These are phyloP conservation scores for Tylopilus intermedius DNA, from an alignment of 768 basidiomycete genomes.

Conservation along the genomic window DNA sequence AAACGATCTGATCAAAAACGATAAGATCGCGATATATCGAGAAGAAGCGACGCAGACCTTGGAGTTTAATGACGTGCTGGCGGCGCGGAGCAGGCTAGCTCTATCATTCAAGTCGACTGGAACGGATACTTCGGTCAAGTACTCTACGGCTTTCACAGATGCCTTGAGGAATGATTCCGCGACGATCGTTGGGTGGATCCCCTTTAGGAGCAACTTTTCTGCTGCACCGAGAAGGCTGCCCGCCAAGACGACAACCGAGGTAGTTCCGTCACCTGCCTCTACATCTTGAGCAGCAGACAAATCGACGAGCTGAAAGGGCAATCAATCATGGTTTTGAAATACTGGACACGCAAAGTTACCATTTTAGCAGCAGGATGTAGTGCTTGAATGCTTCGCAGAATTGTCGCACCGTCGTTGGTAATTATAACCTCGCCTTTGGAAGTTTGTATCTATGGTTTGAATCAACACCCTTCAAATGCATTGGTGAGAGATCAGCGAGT, in stretches of 20 bases:
- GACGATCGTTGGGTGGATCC: conserved; percentile 96
- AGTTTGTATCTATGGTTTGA: conserved; percentile 75
- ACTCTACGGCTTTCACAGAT: conserved; percentile 89
- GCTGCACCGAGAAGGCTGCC: conserved; percentile 91
- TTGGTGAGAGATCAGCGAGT: conserved; percentile 12
- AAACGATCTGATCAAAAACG: conserved; percentile 70
- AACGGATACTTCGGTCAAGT: conserved; percentile 84
- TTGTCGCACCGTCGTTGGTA: conserved; percentile 98
- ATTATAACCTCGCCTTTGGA: conserved; percentile 95
- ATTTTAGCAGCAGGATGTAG: conserved; percentile 98
- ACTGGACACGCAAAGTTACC: conserved; percentile 40
- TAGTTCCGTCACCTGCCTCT: conserved; percentile 98
- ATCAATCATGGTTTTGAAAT: not conserved
- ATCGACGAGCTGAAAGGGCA: conserved; percentile 74
- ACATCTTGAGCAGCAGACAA: conserved; percentile 96
- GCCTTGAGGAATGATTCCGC: conserved; percentile 94
- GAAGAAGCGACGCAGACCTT: conserved; percentile 51
- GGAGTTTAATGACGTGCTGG: conserved; percentile 92
- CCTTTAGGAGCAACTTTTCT: conserved; percentile 94
- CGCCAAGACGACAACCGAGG: conserved; percentile 93
- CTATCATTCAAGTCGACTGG: conserved; percentile 90
- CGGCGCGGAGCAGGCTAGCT: conserved; percentile 80
- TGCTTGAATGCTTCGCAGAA: conserved; percentile 91
- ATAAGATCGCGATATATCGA: conserved; percentile 6
- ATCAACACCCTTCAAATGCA: conserved; percentile 8